Evolutionary conservation across 208 protist species (phyloP), one percentile per base, ranked within the genome.

Genomic region (Crithidia fasciculata): DNA sequence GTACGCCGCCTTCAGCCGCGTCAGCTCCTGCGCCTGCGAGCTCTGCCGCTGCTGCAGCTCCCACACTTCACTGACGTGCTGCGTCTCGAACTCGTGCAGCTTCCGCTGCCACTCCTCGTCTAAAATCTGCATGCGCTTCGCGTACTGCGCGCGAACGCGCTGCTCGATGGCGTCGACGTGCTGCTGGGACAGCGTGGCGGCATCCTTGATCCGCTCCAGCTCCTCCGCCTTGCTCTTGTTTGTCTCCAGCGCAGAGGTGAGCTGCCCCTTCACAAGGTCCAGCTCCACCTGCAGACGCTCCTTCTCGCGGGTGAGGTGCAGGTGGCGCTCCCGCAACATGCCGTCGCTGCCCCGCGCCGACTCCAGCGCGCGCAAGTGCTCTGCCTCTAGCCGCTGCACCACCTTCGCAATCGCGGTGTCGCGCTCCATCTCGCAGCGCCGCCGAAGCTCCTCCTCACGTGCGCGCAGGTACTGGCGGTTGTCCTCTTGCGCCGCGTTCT

Each of bases 211-310:
- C 10, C 66, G 55, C 41, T 72, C 49, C 59, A 88, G 74, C 61
- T 89, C 88, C 63, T 87, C 81, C 13, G 89, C 74, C 60, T 85
- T 81, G 63, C 74, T 58, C 70, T 76, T 76, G 53, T 78, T 79
- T 8, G 65, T 63, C 8, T 77, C 84, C 16, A 87, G 68, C 2
- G 85, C 81, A 40, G 41, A 65, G n/a, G 49, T 83, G 64, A 93
- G 72, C 74, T 94, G 89, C 60, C 82, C 82, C 45, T 81, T 83
- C 54, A 85, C 66, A 0, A 94, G 78, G 62, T 92, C 89, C 37
- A 87, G 77, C 74, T 96, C 91, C 12, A 91, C 81, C 19, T 83
- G 80, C 44, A 94, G 78, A 10, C 89, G 78, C 63, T 94, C 91
- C 55, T 87, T 92, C 41, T 94, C 89, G 12, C 87, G 86, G 2